Base-by-base conservation (phyloP, 2,329 filamentous ascomycete genomes). In the Colletotrichum gloeosporioides region DNA sequence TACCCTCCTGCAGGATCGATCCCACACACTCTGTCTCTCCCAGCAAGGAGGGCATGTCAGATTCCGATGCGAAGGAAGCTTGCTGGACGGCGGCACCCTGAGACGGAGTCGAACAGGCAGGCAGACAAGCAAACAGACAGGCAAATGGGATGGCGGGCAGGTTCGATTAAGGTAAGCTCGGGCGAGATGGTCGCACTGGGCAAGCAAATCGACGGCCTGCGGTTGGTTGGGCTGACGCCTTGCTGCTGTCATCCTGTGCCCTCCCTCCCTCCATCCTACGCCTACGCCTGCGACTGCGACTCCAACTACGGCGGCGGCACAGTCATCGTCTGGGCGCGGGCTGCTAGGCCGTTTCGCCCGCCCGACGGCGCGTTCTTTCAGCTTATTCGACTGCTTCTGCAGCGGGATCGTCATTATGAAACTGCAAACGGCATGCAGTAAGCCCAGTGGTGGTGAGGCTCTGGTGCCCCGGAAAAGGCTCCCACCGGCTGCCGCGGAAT, bases 131-230 rank as follows among this genome's bases (percentile, higher is more conserved):
- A 29, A 49, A 49, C 32, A 31, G 27, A 53, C 66, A n/a, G 36
- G 13, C 31, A 63, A n/a, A 72, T 72, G 73, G 39, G 69, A 75
- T 73, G 73, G 63, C 69, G 31, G 69, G 62, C 69, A 55, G 49
- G 69, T 49, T 71, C 62, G 55, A 57, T 73, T 49, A 44, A 68
- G 39, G 73, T 68, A 73, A 75, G 69, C 55, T 65, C 59, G 59
- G 44, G 72, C 67, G 61, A 74, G 72, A 36, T 22, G 67, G 67
- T 64, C 66, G n/a, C n/a, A 27, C 32, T 22, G 70, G 70, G 62
- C 61, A 39, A 49, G 32, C 36, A 29, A 18, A 15, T 59, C 32
- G 57, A 53, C 22, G 31, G 6, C 69, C 59, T 69, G 18, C 13
- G 13, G 36, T 32, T 66, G 34, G 16, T 18, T 27, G 66, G 67